phyloP scores from a whole-genome alignment of 176 grass and related monocot genomes.

The Neostapfia colusana region DNA sequence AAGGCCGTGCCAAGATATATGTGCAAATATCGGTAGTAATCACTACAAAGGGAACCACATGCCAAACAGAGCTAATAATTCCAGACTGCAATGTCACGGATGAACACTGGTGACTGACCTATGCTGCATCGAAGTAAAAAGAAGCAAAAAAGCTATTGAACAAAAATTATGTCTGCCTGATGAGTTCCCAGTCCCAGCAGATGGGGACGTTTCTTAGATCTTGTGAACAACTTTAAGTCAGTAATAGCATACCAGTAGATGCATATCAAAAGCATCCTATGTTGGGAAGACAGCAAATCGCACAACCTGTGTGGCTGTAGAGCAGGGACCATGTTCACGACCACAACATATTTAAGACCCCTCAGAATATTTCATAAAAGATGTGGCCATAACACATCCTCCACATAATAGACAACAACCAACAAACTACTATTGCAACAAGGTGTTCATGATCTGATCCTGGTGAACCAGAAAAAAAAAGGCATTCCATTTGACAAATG shows the following conservation, averaged over 20 bases:
- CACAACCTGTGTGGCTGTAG: background rate
- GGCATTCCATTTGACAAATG: slow-evolving; percentile 4
- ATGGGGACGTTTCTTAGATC: slow-evolving; percentile 34
- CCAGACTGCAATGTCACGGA: slow-evolving; percentile 38
- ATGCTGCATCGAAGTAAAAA: slow-evolving; percentile 21
- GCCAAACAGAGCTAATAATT: slow-evolving; percentile 40
- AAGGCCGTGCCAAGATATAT: slow-evolving; percentile 44
- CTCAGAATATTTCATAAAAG: slow-evolving; percentile 6
- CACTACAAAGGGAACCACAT: slow-evolving; percentile 43
- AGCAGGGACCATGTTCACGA: slow-evolving; percentile 16
- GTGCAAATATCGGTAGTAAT: slow-evolving; percentile 56
- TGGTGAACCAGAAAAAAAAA: slow-evolving; percentile 1
- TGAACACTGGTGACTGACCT: slow-evolving; percentile 40
- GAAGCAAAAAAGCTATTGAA: slow-evolving; percentile 7
- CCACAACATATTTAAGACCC: background rate
- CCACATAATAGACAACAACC: background rate
- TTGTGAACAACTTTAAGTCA: slow-evolving; percentile 9
- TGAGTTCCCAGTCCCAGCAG: slow-evolving; percentile 7
- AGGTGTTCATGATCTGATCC: background rate
- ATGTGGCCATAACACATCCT: slow-evolving; percentile 3
- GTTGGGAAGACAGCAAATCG: slow-evolving; percentile 30
- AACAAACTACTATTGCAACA: slow-evolving; percentile 22
- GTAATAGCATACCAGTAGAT: slow-evolving; percentile 20
- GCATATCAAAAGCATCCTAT: slow-evolving; percentile 50
- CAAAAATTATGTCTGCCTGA: slow-evolving; percentile 32